Base-by-base conservation (phyloP, 2,329 filamentous ascomycete species). In the Colletotrichum lentis region DNA sequence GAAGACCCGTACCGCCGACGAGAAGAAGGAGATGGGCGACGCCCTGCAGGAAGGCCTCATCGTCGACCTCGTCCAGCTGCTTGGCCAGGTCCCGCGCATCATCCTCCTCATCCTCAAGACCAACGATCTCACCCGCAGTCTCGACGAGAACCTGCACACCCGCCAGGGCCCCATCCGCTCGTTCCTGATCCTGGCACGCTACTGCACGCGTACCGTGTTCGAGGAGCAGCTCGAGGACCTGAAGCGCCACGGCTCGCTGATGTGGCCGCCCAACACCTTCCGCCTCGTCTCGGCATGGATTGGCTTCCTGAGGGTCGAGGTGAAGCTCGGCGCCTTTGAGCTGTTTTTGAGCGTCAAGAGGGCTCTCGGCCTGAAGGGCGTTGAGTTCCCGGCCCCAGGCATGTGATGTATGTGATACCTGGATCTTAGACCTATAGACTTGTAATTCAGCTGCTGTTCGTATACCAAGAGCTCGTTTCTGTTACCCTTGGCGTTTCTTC, bases 21-120 rank as follows among this genome's bases (percentile, higher is more conserved):
- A 99, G 81, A 94, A 96, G 79, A 89, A 96, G 73, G 86, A 87
- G n/a, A 96, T 99, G 77, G 90, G 91, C 60, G 87, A 89, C 57
- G 92, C 93, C 0, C 82, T 99, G 67, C 91, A 94, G 55, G 93
- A 97, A 63, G 95, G 95, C 11, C 87, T 99, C 77, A 84, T 99
- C 44, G 91, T 92, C 69, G 91, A 97, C 74, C 84, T 99, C 7
- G 93, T 99, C 8, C 90, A 94, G 72, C 83, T 99, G 72, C 87
- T 99, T 5, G 93, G 93, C 55, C 88, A 93, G 73, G 94, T 99
- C 7, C 96, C 96, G 0, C 85, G 94, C 52, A 93, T 99, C 71
- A 97, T 99, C 62, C 85, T 99, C 14, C 84, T 99, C 35, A 98
- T 99, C 72, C 85, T 99, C 70, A 99, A 99, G 82, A 99, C 96